These are phyloP conservation scores for Mucor indicus DNA, from an alignment of 371 early-diverging fungal species.

Conservation along the genomic window DNA sequence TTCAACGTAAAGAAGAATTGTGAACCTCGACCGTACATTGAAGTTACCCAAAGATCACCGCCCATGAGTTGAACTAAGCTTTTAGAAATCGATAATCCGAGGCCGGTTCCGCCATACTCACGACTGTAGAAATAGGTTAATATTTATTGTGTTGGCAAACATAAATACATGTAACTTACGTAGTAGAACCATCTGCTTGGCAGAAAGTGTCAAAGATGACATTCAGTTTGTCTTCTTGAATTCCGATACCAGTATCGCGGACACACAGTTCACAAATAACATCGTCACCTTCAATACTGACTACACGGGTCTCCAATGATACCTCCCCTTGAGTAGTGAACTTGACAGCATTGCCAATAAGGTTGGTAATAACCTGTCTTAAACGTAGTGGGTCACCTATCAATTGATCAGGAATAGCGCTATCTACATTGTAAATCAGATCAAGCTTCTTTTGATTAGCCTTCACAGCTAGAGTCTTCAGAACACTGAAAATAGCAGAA, in stretches of 20 bases:
- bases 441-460: conserved; percentile 67
- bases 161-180: conserved; percentile 31
- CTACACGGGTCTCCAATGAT: conserved; percentile 43
- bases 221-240: conserved; percentile 67
- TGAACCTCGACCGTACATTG: conserved; percentile 66
- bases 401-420: conserved; percentile 63
- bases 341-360: conserved; percentile 88
- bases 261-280: conserved; percentile 66
- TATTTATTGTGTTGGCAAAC: too few species aligned
- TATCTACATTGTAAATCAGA: conserved; percentile 61
- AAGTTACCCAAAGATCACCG: conserved; percentile 75
- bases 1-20: conserved; percentile 71
- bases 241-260: conserved; percentile 86
- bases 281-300: conserved; percentile 31
- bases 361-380: conserved; percentile 77
- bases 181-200: conserved; percentile 80
- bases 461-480: conserved; percentile 68
- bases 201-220: conserved; percentile 80
- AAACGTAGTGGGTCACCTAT: conserved; percentile 78
- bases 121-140: conserved; percentile 28
- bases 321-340: conserved; percentile 76
- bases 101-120: conserved; percentile 82
- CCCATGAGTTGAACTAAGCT: conserved; percentile 76
- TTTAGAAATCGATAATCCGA: conserved; percentile 81
- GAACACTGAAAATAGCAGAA: conserved; percentile 59